Conservation (phyloP, 345 rosid species). For the Balakata baccata region DNA sequence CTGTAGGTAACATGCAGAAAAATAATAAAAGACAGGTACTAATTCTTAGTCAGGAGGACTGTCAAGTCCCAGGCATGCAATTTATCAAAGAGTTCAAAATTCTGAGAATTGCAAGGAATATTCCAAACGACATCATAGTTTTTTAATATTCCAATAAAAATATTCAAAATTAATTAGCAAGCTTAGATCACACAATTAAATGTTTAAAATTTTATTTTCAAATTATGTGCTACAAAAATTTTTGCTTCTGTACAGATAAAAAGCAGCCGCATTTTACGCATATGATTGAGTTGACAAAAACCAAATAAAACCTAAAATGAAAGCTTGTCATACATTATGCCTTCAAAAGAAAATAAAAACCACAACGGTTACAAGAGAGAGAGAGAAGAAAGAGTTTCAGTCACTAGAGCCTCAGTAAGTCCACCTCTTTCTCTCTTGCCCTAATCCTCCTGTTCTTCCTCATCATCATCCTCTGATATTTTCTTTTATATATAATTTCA, state of each 20-base stretch:
- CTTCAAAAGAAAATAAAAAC: background rate
- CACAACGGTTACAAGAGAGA: background rate
- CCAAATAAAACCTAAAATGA: background rate
- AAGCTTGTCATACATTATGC: background rate
- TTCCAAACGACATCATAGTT: background rate
- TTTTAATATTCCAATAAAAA: background rate
- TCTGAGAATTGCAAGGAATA: background rate
- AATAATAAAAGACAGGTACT: slow-evolving; percentile 14
- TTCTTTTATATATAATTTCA: background rate
- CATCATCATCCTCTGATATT: background rate
- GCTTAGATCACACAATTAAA: background rate
- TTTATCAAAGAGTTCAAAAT: background rate
- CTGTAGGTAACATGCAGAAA: slow-evolving; percentile 32
- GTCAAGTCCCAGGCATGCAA: slow-evolving; percentile 11
- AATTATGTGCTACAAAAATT: background rate
- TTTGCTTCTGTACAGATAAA: background rate
- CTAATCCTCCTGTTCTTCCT: too few relatives aligned
- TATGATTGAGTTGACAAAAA: background rate
- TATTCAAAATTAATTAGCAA: background rate
- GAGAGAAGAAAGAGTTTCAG: background rate
- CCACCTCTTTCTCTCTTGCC: background rate
- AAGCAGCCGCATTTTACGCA: background rate
- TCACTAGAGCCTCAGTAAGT: background rate
- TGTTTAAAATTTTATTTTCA: background rate
- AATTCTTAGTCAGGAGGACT: slow-evolving; percentile 8